A percentile compares a stretch with the other conserved stretches of the same genome.
Evolutionary conservation across 2,329 filamentous ascomycete species (phyloP).

Genomic region (Elsinoe ampelina): DNA sequence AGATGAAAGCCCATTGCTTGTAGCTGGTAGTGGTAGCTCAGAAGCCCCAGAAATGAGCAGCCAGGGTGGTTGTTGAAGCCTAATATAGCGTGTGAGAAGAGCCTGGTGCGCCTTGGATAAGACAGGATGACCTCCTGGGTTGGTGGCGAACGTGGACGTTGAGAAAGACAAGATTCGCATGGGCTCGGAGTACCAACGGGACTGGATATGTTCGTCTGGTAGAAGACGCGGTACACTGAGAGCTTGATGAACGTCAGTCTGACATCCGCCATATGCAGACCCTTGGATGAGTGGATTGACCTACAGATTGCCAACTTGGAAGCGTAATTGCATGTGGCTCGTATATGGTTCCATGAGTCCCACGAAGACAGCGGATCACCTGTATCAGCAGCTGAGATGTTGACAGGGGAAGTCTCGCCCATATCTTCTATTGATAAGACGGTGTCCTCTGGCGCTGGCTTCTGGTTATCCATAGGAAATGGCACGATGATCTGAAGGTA

Average conservation of each 20-base stretch:
- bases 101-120: slow-evolving; percentile 50
- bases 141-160: slow-evolving; percentile 46
- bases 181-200: slow-evolving; percentile 56
- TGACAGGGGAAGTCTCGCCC: slow-evolving; percentile 14
- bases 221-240: slow-evolving; percentile 50
- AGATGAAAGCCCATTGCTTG: background rate
- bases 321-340: slow-evolving; percentile 78
- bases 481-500: slow-evolving; percentile 75
- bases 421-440: background rate
- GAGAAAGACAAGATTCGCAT: slow-evolving; percentile 48
- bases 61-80: slow-evolving; percentile 50
- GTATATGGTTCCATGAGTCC: slow-evolving; percentile 89
- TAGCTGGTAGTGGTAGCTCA: slow-evolving; percentile 33
- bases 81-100: slow-evolving; percentile 48
- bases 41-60: slow-evolving; percentile 45
- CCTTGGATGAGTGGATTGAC: slow-evolving; percentile 27
- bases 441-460: background rate
- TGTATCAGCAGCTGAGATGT: slow-evolving; percentile 16
- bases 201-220: slow-evolving; percentile 47
- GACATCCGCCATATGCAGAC: background rate
- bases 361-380: slow-evolving; percentile 69
- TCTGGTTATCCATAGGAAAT: slow-evolving; percentile 53
- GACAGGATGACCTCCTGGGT: slow-evolving; percentile 50
- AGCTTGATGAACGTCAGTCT: slow-evolving; percentile 30
- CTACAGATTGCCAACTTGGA: slow-evolving; percentile 73